Base-by-base conservation (phyloP, 768 basidiomycete species). In the Dentipellis sp. region DNA sequence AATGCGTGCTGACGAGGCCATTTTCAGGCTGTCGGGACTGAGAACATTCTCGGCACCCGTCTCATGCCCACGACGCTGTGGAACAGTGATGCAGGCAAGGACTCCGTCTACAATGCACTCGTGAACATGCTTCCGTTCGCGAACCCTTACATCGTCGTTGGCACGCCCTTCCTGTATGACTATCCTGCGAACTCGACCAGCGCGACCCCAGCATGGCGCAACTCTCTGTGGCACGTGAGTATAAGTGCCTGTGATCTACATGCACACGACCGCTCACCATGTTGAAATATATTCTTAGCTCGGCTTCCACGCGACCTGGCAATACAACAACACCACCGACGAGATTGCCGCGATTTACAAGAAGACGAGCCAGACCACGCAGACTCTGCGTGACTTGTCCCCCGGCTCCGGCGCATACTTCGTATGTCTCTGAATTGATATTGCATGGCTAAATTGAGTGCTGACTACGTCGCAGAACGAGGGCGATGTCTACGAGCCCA, bases 401-500 rank as follows among this genome's bases (percentile, higher is more conserved):
- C 63, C 67, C 1, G 65, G 58, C 17, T 65, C 61, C 50, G 71
- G 71, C 0, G 67, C 71, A 10, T 72, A 72, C 57, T 64, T 69
- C 39, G 68, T 68, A 45, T 49, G 68, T 62, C 3, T 36, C 11
- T 52, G n/a, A 4, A 29, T 51, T n/a, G 42, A 9, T n/a, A 8
- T 8, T 16, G 16, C 2, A 16, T 19, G 35, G 12, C 16, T 51
- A n/a, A 12, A n/a, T 37, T 29, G 4, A 36, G 2, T n/a, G 10
- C 6, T 46, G 19, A 22, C 39, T 29, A 38, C 3, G 8, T 36
- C 37, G 36, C 53, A 67, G 69, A 72, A 71, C 54, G 71, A 72
- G 48, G 71, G 67, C 21, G 65, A 69, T 48, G 67, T 71, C 2
- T 72, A 72, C 47, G 69, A 72, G 57, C 57, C 64, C 10, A 56